Evolutionary conservation across 192 early-diverging fungal species (phyloP).

Genomic region (Chytriomyces sp.): DNA sequence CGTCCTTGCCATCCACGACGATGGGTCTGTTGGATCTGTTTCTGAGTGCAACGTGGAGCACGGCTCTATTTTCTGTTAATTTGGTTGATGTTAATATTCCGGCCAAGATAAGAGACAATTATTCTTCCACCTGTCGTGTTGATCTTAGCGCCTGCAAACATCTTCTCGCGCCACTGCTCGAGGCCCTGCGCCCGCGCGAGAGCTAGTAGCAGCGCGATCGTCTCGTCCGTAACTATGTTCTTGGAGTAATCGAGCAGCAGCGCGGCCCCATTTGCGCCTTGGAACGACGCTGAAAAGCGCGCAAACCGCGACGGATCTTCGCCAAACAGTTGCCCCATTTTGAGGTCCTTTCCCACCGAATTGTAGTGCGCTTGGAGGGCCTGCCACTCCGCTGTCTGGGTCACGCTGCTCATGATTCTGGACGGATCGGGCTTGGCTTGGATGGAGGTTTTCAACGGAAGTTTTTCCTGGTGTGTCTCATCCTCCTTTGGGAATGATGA

Average conservation of each 20-base stretch:
- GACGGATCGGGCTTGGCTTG: no score
- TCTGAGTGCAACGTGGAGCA: slow-evolving; percentile 93
- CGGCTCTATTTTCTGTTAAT: slow-evolving; percentile 79
- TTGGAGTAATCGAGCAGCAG: slow-evolving; percentile 96
- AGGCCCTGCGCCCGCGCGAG: slow-evolving; percentile 85
- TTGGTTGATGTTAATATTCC: neutral
- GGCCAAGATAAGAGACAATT: neutral
- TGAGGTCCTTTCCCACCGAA: slow-evolving; percentile 66
- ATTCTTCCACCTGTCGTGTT: slow-evolving; percentile 76
- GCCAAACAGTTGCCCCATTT: slow-evolving; percentile 81
- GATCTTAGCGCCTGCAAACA: slow-evolving; percentile 95
- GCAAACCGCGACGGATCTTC: slow-evolving; percentile 77
- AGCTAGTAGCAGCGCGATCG: slow-evolving; percentile 75
- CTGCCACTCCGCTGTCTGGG: slow-evolving; percentile 67
- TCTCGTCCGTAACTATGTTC: slow-evolving; percentile 86
- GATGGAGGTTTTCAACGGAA: no score
- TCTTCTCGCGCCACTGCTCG: slow-evolving; percentile 83
- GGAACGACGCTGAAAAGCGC: slow-evolving; percentile 74
- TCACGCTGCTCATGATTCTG: slow-evolving; percentile 26
- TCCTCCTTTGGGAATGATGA: no score
- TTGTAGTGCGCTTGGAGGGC: slow-evolving; percentile 90
- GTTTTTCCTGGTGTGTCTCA: no score
- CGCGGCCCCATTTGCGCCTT: slow-evolving; percentile 42
- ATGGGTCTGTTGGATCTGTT: slow-evolving; percentile 84
- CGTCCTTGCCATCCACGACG: slow-evolving; percentile 83